phyloP scores from a whole-genome alignment of 306 rosid species.

The Vicia sativa region DNA sequence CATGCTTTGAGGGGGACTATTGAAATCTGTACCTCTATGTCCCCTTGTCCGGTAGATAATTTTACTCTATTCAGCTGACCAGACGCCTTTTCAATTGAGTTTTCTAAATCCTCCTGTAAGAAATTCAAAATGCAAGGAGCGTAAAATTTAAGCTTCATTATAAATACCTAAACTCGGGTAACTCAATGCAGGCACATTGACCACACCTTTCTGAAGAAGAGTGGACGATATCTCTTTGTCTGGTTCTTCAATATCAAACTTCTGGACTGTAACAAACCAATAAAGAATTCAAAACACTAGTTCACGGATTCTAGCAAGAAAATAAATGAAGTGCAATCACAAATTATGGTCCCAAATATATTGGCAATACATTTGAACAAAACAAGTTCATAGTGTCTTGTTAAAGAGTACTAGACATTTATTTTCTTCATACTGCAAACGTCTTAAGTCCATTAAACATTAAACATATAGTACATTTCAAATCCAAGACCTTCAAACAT shows the following conservation, averaged over 20 bases:
- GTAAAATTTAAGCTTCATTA: conserved; percentile 24
- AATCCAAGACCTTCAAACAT: conserved; percentile 11
- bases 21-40: conserved; percentile 69
- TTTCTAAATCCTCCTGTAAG: conserved; percentile 85
- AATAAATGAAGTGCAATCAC: conserved; percentile 31
- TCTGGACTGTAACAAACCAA: conserved; percentile 64
- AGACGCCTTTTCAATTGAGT: conserved; percentile 68
- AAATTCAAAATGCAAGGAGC: conserved; percentile 33
- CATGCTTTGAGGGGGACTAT: conserved; percentile 24
- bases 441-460: conserved; percentile 12
- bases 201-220: conserved; percentile 87
- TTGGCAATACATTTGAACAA: conserved; percentile 3
- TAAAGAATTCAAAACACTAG: conserved; percentile 35
- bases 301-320: conserved; percentile 27
- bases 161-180: conserved; percentile 24
- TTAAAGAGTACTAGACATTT: neutral
- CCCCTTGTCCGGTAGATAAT: conserved; percentile 66
- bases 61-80: conserved; percentile 65
- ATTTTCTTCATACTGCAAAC: neutral
- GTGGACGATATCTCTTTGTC: conserved; percentile 85
- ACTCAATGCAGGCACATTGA: conserved; percentile 30
- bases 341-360: conserved; percentile 21
- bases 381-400: conserved; percentile 12
- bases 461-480: neutral
- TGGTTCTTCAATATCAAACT: conserved; percentile 79